Base-by-base conservation (phyloP, 73 alveolate genomes). In the Durusdinium trenchii region DNA sequence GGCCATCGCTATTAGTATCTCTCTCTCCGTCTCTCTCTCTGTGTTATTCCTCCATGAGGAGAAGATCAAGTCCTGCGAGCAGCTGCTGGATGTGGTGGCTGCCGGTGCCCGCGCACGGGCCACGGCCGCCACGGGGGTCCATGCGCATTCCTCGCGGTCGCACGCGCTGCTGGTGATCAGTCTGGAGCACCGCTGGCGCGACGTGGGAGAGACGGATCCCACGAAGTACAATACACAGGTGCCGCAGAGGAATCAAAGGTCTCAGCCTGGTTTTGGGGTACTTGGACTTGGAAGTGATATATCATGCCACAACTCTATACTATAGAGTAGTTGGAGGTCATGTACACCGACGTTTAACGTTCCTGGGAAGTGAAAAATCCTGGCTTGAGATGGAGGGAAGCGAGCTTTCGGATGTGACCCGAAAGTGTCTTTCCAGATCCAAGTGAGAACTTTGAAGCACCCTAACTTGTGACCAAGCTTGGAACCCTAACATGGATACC, bases 71-170 rank as follows among this genome's bases (percentile, higher is more conserved):
- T 69, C 90, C 76, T 91, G 98, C 48, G 99, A 94, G 86, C 91
- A 78, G 20, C 69, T 69, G 45, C 95, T 94, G 64, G 95, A 78
- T 14, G 62, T 40, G 42, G 99, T 94, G 50, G 99, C 94, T 26
- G 61, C 43, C 43, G 99, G 99, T 10, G 99, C 99, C 42, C 43
- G 71, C 73, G 99, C 99, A 7, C 51, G 99, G 14, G 94, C 99
- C 6, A 94, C 99, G 18, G 94, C 99, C 5, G 99, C 99, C 52
- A 94, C 99, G 6, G 99, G 99, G 30, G 99, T 94, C 47, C 99
- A 94, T 51, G 99, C 99, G 1, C 99, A 81, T 81, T 94, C 99
- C 82, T 75, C 94, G n/a, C 46, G 99, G 32, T 94, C 99, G 45
- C 99, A 94, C 52, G 99, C 99, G 23, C 60, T 94, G 45, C 79